phyloP scores from a whole-genome alignment of 441 rosid species.

The Arabidopsis lyrata region DNA sequence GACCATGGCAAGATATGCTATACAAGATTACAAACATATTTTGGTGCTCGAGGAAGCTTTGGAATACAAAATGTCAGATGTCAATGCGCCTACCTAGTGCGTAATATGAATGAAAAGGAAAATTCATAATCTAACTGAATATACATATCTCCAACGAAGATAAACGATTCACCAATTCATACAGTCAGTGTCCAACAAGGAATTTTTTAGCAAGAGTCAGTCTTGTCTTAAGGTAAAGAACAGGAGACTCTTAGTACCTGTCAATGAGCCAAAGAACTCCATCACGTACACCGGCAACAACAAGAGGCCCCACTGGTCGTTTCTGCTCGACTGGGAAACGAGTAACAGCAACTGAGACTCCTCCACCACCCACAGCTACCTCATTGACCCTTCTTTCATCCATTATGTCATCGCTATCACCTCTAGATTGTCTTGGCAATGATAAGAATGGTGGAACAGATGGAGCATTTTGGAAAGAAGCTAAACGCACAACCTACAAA shows the following conservation, averaged over 20 bases:
- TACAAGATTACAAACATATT: conserved; percentile 1
- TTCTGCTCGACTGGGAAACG: conserved; percentile 97
- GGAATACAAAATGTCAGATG: conserved; percentile 15
- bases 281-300: conserved; percentile 94
- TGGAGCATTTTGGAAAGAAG: conserved; percentile 97
- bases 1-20: conserved; percentile 14
- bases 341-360: conserved; percentile 97
- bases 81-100: conserved; percentile 23
- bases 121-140: conserved; percentile 1
- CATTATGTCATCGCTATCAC: conserved; percentile 77
- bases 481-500: conserved; percentile 92
- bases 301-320: conserved; percentile 97
- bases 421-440: conserved; percentile 80
- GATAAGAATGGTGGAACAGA: conserved; percentile 96
- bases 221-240: conserved; percentile 3
- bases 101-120: conserved; percentile 10
- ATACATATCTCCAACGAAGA: conserved; percentile 5
- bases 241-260: conserved; percentile 58
- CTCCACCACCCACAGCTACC: conserved; percentile 99
- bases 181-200: neutral
- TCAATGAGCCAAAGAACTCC: conserved; percentile 99
- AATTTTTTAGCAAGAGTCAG: conserved; percentile 8
- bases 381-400: conserved; percentile 88
- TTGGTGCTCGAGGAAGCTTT: conserved; percentile 1
- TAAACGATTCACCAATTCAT: conserved; percentile 6